phyloP scores from a whole-genome alignment of 2,329 filamentous ascomycete genomes.

The Fusarium vanettenii region DNA sequence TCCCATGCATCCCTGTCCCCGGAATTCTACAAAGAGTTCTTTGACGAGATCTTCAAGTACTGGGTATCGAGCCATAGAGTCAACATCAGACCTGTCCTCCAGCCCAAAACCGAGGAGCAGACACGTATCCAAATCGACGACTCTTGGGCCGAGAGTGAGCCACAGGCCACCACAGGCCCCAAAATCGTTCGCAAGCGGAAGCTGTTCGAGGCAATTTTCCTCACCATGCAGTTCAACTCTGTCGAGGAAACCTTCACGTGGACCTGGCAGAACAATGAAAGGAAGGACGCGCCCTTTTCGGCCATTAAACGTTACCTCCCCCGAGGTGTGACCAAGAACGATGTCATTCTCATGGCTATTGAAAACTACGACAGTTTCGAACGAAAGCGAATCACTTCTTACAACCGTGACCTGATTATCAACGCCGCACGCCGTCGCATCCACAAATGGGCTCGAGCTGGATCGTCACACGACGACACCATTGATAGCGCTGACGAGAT shows the following conservation, averaged over 20 bases:
- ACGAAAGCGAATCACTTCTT: not conserved
- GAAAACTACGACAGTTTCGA: not conserved
- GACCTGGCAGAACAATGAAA: not conserved
- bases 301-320: too few relatives aligned
- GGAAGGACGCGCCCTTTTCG: too few relatives aligned
- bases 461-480: not conserved
- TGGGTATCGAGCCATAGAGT: not conserved
- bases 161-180: not conserved
- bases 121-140: not conserved
- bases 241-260: not conserved
- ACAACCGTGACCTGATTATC: not conserved
- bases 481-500: not conserved
- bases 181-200: too few relatives aligned
- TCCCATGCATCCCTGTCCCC: not conserved
- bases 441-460: not conserved
- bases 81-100: not conserved
- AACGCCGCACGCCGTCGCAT: not conserved
- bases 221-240: not conserved
- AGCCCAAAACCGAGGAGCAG: not conserved
- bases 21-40: not conserved
- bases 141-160: not conserved
- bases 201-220: not conserved
- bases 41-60: not conserved
- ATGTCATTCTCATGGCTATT: not conserved
- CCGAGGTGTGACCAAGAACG: not conserved